Percentiles rank a stretch among this genome's conserved stretches.
These are phyloP conservation scores for Huntiella savannae DNA, from an alignment of 2,329 filamentous ascomycete species.

Conservation along the genomic window DNA sequence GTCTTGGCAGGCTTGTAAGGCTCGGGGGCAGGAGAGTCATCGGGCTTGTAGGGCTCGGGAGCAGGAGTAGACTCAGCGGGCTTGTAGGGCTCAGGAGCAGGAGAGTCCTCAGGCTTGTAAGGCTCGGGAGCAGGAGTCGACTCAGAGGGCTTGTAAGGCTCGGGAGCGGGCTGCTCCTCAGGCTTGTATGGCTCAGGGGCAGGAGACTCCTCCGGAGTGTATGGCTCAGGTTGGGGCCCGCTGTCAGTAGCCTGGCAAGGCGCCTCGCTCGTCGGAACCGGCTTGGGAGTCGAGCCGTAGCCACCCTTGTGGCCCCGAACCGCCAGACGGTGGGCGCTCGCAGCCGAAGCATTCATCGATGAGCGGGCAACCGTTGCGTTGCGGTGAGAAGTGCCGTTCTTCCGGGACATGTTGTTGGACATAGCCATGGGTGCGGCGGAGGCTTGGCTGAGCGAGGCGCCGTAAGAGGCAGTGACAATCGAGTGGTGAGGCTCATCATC, in stretches of 20 bases:
- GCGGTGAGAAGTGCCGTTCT: constrained; percentile 3
- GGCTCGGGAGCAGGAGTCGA: constrained; percentile 3
- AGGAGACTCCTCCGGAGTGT: constrained; percentile 1
- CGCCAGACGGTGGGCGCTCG: constrained; percentile 12
- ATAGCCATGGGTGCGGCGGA: constrained; percentile 9
- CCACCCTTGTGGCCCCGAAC: constrained; percentile 12
- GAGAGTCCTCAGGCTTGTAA: constrained; percentile 4
- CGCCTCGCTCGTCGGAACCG: constrained; percentile 11
- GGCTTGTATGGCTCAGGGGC: background rate
- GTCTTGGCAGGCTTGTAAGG: background rate
- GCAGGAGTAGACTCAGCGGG: background rate
- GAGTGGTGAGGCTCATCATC: constrained; percentile 6
- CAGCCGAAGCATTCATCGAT: constrained; percentile 9
- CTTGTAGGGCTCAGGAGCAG: constrained; percentile 4
- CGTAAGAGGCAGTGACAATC: constrained; percentile 7
- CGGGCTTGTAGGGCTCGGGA: constrained; percentile 3
- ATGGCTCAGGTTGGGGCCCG: constrained; percentile 8
- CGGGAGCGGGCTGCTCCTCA: background rate
- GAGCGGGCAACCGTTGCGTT: constrained; percentile 7
- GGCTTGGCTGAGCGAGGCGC: constrained; percentile 10
- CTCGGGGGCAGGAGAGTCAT: constrained; percentile 1
- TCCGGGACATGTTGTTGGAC: constrained; percentile 3
- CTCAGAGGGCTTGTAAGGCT: constrained; percentile 5
- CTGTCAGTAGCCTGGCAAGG: constrained; percentile 8
- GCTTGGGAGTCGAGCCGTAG: constrained; percentile 12